Conservation (phyloP, 106 monocot genomes). For the Apostasia ramifera region DNA sequence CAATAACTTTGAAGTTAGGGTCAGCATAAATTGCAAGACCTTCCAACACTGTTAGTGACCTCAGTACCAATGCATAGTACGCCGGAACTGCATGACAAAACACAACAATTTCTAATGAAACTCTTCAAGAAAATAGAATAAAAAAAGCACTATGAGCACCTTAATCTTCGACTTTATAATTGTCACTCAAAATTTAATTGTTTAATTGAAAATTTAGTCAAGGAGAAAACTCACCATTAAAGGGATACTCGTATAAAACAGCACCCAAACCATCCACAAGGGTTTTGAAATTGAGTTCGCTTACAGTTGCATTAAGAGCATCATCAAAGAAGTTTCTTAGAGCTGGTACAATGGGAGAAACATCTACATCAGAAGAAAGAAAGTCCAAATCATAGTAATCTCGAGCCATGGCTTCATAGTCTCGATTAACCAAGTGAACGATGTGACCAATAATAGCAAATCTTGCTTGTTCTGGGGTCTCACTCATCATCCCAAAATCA, state of each 20-base stretch:
- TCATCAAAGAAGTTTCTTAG: conserved; percentile 88
- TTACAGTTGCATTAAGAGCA: conserved; percentile 88
- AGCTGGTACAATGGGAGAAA: conserved; percentile 95
- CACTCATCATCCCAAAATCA: conserved; percentile 99
- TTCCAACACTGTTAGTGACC: conserved; percentile 97
- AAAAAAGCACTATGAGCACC: neutral
- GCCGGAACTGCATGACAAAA: conserved; percentile 71
- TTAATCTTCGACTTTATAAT: neutral
- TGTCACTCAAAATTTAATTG: neutral
- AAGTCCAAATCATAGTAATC: conserved; percentile 98
- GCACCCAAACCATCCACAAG: conserved; percentile 88
- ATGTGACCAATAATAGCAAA: conserved; percentile 94
- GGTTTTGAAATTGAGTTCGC: conserved; percentile 97
- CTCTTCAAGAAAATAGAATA: neutral
- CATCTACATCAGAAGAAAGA: conserved; percentile 80
- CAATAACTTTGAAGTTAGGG: conserved; percentile 97
- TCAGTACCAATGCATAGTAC: conserved; percentile 95
- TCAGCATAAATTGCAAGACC: conserved; percentile 93
- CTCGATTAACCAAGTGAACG: conserved; percentile 99
- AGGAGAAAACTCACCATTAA: conserved; percentile 65
- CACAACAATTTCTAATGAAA: neutral
- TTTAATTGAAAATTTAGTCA: neutral
- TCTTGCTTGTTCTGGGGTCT: conserved; percentile 95
- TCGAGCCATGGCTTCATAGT: conserved; percentile 98
- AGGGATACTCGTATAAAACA: conserved; percentile 95